Conservation (phyloP, 2,329 filamentous ascomycete species). For the Cercospora sp. region DNA sequence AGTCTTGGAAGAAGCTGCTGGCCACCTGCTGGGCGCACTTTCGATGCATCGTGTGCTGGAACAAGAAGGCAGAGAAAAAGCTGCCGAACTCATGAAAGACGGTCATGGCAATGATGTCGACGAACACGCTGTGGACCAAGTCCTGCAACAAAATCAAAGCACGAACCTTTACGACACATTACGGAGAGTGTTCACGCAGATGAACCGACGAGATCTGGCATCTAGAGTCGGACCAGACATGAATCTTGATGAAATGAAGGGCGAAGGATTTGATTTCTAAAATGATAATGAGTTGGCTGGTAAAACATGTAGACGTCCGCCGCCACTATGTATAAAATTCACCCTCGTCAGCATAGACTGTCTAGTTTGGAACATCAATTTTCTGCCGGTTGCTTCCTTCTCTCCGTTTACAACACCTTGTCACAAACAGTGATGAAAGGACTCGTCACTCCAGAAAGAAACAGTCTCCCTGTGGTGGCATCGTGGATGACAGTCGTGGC, state of each 20-base stretch:
- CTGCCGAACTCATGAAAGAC: conserved; percentile 73
- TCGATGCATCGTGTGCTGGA: conserved; percentile 96
- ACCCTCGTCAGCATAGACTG: not conserved
- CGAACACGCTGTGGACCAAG: conserved; percentile 77
- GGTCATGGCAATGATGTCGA: conserved; percentile 52
- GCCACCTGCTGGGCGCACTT: conserved; percentile 86
- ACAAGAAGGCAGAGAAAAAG: conserved; percentile 77
- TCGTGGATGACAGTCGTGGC: conserved; percentile 29
- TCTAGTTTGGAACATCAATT: not conserved
- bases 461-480: conserved; percentile 26
- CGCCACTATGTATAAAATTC: not conserved
- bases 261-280: conserved; percentile 80
- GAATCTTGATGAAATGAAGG: conserved; percentile 84
- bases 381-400: not conserved
- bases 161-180: conserved; percentile 96
- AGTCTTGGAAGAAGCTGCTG: conserved; percentile 88
- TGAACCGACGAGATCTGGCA: conserved; percentile 83
- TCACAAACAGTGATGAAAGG: conserved; percentile 31
- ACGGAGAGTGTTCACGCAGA: conserved; percentile 90
- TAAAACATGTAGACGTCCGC: not conserved
- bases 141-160: conserved; percentile 93
- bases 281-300: not conserved
- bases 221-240: conserved; percentile 87
- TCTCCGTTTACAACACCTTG: not conserved
- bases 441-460: conserved; percentile 23